Evolutionary conservation across 2,329 filamentous ascomycete genomes (phyloP).

Genomic region (Shiraia sp.): DNA sequence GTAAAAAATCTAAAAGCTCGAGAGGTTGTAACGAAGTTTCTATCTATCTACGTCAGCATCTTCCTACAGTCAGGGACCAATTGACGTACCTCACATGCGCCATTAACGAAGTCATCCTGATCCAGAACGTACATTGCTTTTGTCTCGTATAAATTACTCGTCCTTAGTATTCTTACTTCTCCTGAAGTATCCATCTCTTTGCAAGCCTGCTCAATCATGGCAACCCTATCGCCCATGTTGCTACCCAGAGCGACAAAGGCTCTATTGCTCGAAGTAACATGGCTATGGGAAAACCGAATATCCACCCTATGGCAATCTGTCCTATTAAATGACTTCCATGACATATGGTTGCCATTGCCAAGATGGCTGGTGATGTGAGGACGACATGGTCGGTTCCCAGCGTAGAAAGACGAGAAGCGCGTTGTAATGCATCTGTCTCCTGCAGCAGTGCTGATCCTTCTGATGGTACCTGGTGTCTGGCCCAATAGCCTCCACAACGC

Average conservation of each 20-base stretch:
- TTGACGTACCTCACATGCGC: constrained; percentile 78
- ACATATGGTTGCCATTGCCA: no score
- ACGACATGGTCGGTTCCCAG: no score
- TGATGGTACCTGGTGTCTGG: no score
- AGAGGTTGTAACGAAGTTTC: constrained; percentile 77
- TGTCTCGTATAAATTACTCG: constrained; percentile 91
- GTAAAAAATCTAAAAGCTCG: constrained; percentile 76
- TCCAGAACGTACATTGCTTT: constrained; percentile 95
- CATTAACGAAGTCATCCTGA: constrained; percentile 88
- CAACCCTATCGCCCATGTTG: constrained; percentile 85
- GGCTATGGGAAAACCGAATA: constrained; percentile 14
- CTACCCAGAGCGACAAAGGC: constrained; percentile 90
- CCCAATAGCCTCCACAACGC: no score
- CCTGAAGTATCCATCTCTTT: constrained; percentile 69
- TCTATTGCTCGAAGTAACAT: constrained; percentile 35
- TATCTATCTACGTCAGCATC: constrained; percentile 59
- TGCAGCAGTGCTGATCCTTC: no score
- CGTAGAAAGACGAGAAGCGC: no score
- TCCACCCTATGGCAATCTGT: neutral
- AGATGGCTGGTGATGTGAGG: no score
- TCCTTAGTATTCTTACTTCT: constrained; percentile 74
- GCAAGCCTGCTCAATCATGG: constrained; percentile 84
- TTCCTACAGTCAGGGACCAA: neutral
- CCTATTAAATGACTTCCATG: neutral
- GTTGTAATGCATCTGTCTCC: no score